Conservation (phyloP, 495 filamentous ascomycete genomes). For the Penicillium roqueforti region DNA sequence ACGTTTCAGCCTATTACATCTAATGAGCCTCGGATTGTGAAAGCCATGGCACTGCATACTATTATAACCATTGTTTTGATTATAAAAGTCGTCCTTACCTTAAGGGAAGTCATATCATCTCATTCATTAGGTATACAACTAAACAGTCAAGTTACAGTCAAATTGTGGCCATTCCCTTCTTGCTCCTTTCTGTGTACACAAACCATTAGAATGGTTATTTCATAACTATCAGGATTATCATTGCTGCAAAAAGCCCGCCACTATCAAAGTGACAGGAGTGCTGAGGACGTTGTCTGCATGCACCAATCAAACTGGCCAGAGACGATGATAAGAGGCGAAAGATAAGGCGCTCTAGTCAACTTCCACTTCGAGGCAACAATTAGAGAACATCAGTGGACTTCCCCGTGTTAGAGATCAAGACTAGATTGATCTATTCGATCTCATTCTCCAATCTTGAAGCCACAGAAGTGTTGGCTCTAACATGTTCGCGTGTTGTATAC, state of each 20-base stretch:
- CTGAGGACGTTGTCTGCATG: neutral
- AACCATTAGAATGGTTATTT: neutral
- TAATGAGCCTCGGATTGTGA: too few relatives aligned
- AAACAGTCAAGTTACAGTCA: neutral
- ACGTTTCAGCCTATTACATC: neutral
- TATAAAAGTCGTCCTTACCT: too few relatives aligned
- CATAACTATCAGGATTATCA: neutral
- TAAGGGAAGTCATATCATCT: neutral
- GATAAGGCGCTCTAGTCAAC: constrained; percentile 7
- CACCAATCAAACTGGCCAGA: neutral
- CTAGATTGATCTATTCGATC: neutral
- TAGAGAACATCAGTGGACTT: neutral
- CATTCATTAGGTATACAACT: neutral
- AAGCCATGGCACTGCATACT: too few relatives aligned
- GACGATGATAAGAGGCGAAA: neutral
- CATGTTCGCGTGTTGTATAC: neutral
- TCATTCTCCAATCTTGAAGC: neutral
- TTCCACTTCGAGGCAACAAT: neutral
- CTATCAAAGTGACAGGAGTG: neutral
- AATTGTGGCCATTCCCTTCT: neutral
- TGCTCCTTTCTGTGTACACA: neutral
- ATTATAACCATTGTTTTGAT: too few relatives aligned
- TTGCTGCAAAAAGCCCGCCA: neutral
- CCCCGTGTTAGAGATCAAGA: neutral
- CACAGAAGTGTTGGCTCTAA: neutral